Conservation (phyloP, 352 stramenopile genomes). For the Sclerospora graminicola region DNA sequence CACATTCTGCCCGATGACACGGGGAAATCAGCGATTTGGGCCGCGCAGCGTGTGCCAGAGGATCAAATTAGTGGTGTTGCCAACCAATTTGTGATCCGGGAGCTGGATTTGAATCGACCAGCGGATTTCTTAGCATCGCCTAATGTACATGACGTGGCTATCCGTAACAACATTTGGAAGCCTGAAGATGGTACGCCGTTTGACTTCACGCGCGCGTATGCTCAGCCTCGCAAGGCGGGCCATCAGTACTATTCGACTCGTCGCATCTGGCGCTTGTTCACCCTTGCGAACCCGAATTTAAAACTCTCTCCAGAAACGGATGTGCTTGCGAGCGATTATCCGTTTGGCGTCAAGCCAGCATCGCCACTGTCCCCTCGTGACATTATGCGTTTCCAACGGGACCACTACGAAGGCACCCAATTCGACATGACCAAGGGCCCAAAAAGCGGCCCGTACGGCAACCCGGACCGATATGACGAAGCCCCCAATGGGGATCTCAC, state of each 20-base stretch:
- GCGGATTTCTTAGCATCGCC: constrained; percentile 83
- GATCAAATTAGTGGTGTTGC: constrained; percentile 79
- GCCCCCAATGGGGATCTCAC: constrained; percentile 38
- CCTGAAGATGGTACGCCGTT: constrained; percentile 43
- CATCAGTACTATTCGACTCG: constrained; percentile 81
- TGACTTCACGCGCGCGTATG: constrained; percentile 86
- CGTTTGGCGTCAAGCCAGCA: constrained; percentile 70
- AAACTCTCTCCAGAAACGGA: constrained; percentile 67
- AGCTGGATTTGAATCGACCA: constrained; percentile 65
- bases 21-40: constrained; percentile 88
- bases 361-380: constrained; percentile 59
- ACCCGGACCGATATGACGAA: constrained; percentile 84
- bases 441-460: constrained; percentile 79
- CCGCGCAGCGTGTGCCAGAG: constrained; percentile 85
- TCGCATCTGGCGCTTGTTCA: constrained; percentile 87
- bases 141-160: constrained; percentile 85
- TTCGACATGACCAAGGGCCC: constrained; percentile 85
- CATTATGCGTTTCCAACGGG: constrained; percentile 86
- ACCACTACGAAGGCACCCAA: constrained; percentile 89
- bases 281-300: constrained; percentile 60
- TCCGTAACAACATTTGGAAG: constrained; percentile 72
- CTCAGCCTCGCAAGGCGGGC: constrained; percentile 41
- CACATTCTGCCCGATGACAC: constrained; percentile 93
- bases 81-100: constrained; percentile 92
- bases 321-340: constrained; percentile 69